Base-by-base conservation (phyloP, 2,329 filamentous ascomycete genomes). In the Trichophyton schoenleinii region DNA sequence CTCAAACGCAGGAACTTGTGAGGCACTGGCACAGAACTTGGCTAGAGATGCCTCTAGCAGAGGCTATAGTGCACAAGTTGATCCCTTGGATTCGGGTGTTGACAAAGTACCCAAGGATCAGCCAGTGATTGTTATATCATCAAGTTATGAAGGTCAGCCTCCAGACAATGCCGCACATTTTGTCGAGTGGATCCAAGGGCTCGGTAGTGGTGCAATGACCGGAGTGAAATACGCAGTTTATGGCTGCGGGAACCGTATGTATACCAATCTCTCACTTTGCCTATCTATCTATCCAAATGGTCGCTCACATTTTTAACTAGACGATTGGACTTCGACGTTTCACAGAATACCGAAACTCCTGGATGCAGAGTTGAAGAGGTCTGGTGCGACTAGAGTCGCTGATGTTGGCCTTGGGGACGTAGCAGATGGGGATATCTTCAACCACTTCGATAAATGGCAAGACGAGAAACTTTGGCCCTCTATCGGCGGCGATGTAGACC, bases 171-270 rank as follows among this genome's bases (percentile, higher is more conserved):
- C 52, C 18, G 52, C 52, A 13, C 52, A 55, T 55, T 55, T 55
- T 55, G 52, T 55, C 28, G 52, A 55, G 34, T 55, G 52, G 52
- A 34, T 55, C 34, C 52, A 55, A 25, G 20, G 52, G 13, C 25
- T 55, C 34, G 52, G 15, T 4, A 36, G 31, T 18, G 73, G 3
- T 66, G 62, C 15, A 73, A 63, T 20, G 72, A 70, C 55, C 67
- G 71, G 49, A 72, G 71, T 13, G 72, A 67, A 55, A n/a, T 55
- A 55, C 18, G 52, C 52, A 55, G 52, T 55, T 11, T 55, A 55
- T 55, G 52, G 52, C 31, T 55, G 52, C 13, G 52, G 52, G 15
- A 55, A 55, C 13, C 52, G 52, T 55, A 36, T 6, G 52, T 55
- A 55, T 36, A 7, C 15, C 9, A 20, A 53, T 31, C 15, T 3